A percentile compares a stretch with the other conserved stretches of the same genome.
These are phyloP conservation scores for Calocybe gambosa DNA, from an alignment of 1,284 basidiomycete species.

Conservation along the genomic window DNA sequence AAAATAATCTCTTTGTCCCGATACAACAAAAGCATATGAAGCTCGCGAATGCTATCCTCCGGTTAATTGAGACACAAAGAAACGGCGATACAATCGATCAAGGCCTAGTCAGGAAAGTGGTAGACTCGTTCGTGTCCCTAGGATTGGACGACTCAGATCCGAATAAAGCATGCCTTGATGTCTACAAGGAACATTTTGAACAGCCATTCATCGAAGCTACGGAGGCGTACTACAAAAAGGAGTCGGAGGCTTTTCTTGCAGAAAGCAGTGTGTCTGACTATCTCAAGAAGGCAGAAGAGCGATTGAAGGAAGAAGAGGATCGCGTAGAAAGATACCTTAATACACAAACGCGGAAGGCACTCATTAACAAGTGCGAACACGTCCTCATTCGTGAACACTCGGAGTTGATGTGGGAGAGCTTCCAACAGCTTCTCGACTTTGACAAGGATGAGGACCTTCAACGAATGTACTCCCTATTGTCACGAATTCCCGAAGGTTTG, in stretches of 20 bases:
- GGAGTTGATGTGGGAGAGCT: slow-evolving; percentile 81
- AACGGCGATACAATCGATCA: slow-evolving; percentile 97
- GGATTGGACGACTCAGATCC: slow-evolving; percentile 86
- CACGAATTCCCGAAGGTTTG: slow-evolving; percentile 77
- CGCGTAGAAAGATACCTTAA: slow-evolving; percentile 94
- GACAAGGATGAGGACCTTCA: slow-evolving; percentile 86
- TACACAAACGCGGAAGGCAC: slow-evolving; percentile 70
- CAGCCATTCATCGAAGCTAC: slow-evolving; percentile 79
- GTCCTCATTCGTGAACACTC: slow-evolving; percentile 82
- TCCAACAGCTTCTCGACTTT: slow-evolving; percentile 80
- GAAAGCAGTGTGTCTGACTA: slow-evolving; percentile 96
- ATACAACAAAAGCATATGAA: slow-evolving; percentile 79
- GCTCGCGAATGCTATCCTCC: slow-evolving; percentile 81
- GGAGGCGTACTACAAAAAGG: slow-evolving; percentile 79
- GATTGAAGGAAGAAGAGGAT: slow-evolving; percentile 92
- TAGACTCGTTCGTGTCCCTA: slow-evolving; percentile 95
- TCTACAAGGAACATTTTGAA: slow-evolving; percentile 86
- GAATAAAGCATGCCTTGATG: slow-evolving; percentile 80
- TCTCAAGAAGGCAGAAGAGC: slow-evolving; percentile 91
- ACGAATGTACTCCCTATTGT: slow-evolving; percentile 84
- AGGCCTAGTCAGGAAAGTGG: slow-evolving; percentile 89
- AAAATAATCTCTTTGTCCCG: slow-evolving; percentile 82
- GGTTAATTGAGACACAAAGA: slow-evolving; percentile 87
- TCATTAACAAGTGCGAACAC: slow-evolving; percentile 81
- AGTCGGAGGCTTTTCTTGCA: slow-evolving; percentile 86